A percentile compares a stretch with the other conserved stretches of the same genome.
Conservation (phyloP, 169 alveolate genomes). For the Cryptosporidium canis region DNA sequence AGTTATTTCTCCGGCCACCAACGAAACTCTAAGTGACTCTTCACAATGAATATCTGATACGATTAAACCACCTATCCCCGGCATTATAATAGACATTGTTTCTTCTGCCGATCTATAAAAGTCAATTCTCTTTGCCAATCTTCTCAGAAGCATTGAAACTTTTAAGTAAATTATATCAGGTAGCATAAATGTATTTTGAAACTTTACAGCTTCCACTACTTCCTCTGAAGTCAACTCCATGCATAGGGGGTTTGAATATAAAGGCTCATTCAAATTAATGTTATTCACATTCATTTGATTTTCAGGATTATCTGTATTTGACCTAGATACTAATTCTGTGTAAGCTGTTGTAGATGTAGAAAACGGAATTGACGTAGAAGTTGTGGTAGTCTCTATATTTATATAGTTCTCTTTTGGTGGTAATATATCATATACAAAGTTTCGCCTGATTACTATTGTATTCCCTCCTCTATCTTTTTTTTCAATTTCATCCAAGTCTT, state of each 20-base stretch:
- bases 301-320: neutral
- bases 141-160: constrained; percentile 8
- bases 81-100: constrained; percentile 25
- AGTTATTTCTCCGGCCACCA: constrained; percentile 33
- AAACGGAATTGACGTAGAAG: neutral
- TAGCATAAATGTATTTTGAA: constrained; percentile 58
- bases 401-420: neutral
- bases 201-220: constrained; percentile 18
- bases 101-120: constrained; percentile 51
- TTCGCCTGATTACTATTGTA: neutral
- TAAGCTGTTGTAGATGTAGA: neutral
- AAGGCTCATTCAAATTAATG: neutral
- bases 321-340: neutral
- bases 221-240: constrained; percentile 24
- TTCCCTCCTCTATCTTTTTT: constrained; percentile 14
- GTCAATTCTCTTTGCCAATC: constrained; percentile 50
- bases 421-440: neutral
- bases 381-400: neutral
- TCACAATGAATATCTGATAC: constrained; percentile 59
- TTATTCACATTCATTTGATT: neutral
- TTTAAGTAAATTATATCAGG: constrained; percentile 58
- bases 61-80: constrained; percentile 60
- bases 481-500: constrained; percentile 4
- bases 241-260: neutral
- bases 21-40: constrained; percentile 22